phyloP scores from a whole-genome alignment of 2,329 filamentous ascomycete genomes.

The Dothistroma septosporum region DNA sequence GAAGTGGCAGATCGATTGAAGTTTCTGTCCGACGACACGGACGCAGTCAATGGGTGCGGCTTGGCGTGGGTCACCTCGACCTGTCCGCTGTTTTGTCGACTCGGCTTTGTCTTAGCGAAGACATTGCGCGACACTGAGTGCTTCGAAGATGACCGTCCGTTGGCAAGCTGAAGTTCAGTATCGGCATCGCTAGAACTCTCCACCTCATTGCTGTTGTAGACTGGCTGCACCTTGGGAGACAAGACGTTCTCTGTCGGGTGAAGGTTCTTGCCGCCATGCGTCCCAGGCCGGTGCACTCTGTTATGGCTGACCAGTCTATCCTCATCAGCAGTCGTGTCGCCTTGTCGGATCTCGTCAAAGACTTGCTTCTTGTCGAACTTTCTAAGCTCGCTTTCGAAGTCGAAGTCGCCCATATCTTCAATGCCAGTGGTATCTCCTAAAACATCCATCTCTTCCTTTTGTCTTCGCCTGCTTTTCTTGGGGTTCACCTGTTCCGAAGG shows the following conservation, averaged over 20 bases:
- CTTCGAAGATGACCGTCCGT: conserved; percentile 33
- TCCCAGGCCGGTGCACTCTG: conserved; percentile 53
- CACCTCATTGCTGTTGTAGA: conserved; percentile 28
- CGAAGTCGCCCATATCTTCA: conserved; percentile 89
- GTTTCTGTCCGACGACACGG: conserved; percentile 29
- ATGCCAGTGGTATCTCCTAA: conserved; percentile 95
- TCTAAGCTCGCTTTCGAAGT: conserved; percentile 82
- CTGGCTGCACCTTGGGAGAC: conserved; percentile 46
- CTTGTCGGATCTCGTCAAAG: conserved; percentile 86
- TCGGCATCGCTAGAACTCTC: conserved; percentile 35
- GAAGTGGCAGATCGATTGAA: conserved; percentile 26
- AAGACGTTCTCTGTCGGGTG: conserved; percentile 91
- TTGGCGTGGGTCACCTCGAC: conserved; percentile 32
- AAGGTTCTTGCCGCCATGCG: conserved; percentile 72
- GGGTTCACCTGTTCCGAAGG: conserved; percentile 16
- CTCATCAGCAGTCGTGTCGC: conserved; percentile 83
- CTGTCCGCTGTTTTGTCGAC: conserved; percentile 38
- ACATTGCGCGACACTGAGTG: conserved; percentile 25
- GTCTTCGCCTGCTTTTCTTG: conserved; percentile 44
- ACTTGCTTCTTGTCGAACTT: conserved; percentile 93
- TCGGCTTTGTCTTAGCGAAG: conserved; percentile 32
- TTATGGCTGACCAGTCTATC: conserved; percentile 91
- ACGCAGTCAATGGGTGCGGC: conserved; percentile 30
- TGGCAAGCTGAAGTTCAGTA: conserved; percentile 34
- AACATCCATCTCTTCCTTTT: conserved; percentile 58